Evolutionary conservation across 768 basidiomycete genomes (phyloP), one percentile per base, ranked within the genome.

Genomic region (Mycena sanguinolenta): DNA sequence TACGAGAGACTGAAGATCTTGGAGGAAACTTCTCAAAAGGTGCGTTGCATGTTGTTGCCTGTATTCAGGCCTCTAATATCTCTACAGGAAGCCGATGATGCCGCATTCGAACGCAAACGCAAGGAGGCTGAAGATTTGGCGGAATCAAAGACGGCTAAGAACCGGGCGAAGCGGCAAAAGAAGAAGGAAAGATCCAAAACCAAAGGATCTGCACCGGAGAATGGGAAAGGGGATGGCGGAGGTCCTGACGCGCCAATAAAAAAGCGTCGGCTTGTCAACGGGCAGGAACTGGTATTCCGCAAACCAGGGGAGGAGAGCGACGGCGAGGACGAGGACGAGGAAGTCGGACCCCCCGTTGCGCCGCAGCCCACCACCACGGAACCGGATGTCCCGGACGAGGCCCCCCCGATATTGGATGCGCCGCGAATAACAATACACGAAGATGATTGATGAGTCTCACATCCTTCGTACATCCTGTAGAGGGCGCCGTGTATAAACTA

Each of bases 141-240:
- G 0, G 92, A 97, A 54, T 91, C 92, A 2, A 98, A 96, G 84
- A 98, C 97, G 0, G 92, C 95, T 16, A 99, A 96, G 83, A 99
- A 99, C 79, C 88, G 98, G 23, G 94, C 94, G 19, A 98, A 94
- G 79, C 84, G 98, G 53, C 94, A 92, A 80, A 98, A 97, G 86
- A 95, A 95, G 85, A 99, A 97, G 79, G 92, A 88, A 72, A 83
- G 89, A 58, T 80, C 88, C 44, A 91, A 92, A 79, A 78, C 57
- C 3, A 82, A 89, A 79, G 78, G 61, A 53, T 54, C 75, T 66
- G 64, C 77, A 75, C 59, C 78, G 34, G 79, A 81, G 60, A 68
- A 71, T 27, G 75, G 71, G 44, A 63, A 58, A 50, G 66, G 67
- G 38, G 76, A 76, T 21, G 72, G 70, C 55, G 72, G 73, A 55